phyloP scores from a whole-genome alignment of 306 rosid genomes.

The Quercus gilva region DNA sequence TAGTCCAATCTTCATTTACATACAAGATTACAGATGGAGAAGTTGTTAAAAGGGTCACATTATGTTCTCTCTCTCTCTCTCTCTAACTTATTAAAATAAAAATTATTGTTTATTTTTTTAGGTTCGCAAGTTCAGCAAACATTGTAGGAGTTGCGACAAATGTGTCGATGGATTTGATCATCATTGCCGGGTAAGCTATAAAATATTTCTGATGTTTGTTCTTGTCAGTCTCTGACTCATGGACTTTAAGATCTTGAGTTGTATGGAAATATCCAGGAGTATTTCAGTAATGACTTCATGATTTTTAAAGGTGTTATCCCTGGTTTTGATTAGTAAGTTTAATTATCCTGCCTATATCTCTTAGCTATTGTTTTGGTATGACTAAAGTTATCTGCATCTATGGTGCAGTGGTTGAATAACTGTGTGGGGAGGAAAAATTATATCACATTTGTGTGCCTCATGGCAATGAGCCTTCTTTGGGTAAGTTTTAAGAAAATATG shows the following conservation, averaged over 20 bases:
- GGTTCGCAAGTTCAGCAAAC: conserved; percentile 86
- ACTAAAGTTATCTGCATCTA: conserved; percentile 14
- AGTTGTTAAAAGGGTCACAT: neutral
- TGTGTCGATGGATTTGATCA: conserved; percentile 92
- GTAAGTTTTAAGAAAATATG: conserved; percentile 38
- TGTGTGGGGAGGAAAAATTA: conserved; percentile 86
- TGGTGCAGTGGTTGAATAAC: conserved; percentile 83
- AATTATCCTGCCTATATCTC: conserved; percentile 1
- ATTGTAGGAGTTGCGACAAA: conserved; percentile 82
- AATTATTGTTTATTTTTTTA: conserved; percentile 22
- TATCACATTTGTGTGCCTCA: conserved; percentile 69
- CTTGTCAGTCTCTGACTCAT: neutral
- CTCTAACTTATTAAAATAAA: no score
- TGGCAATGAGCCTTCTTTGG: conserved; percentile 83
- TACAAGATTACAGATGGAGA: neutral
- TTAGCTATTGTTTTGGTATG: conserved; percentile 13
- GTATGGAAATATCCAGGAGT: neutral
- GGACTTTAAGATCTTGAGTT: neutral
- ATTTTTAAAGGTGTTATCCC: neutral
- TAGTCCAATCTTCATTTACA: neutral
- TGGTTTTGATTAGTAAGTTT: neutral
- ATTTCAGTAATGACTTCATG: neutral
- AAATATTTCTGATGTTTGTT: neutral
- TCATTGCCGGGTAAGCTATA: conserved; percentile 66
- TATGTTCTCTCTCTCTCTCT: neutral